Conservation (phyloP, 495 filamentous ascomycete species). For the Annulohypoxylon moriforme region DNA sequence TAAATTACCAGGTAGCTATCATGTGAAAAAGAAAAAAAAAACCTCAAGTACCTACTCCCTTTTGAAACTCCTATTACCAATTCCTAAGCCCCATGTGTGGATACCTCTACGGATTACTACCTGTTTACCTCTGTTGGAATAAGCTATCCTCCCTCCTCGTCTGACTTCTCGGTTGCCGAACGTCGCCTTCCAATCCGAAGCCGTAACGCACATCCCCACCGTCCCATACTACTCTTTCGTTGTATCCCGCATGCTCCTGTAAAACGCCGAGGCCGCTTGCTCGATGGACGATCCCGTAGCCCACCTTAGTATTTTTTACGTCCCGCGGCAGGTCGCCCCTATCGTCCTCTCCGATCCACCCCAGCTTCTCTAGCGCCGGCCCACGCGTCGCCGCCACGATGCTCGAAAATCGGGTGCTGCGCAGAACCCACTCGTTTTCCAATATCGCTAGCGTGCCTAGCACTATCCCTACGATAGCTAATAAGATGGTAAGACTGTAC, state of each 20-base stretch:
- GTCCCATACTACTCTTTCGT: slow-evolving; percentile 28
- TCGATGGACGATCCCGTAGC: slow-evolving; percentile 49
- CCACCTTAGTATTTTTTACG: slow-evolving; percentile 43
- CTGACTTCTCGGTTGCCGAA: slow-evolving; percentile 41
- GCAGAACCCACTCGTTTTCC: slow-evolving; percentile 49
- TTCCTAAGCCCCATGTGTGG: background rate
- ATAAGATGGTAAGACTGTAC: slow-evolving; percentile 48
- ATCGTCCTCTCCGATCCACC: slow-evolving; percentile 36
- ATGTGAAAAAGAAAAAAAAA: too few relatives aligned
- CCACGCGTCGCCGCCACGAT: slow-evolving; percentile 55
- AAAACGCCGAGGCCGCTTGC: slow-evolving; percentile 13
- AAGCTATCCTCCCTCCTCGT: slow-evolving; percentile 27
- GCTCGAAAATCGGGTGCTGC: slow-evolving; percentile 51
- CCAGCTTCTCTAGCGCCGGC: slow-evolving; percentile 46
- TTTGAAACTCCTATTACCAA: background rate
- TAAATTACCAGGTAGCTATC: too few relatives aligned
- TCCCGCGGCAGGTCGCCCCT: slow-evolving; percentile 26
- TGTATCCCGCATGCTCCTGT: slow-evolving; percentile 22
- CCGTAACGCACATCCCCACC: slow-evolving; percentile 44
- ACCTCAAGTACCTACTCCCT: background rate
- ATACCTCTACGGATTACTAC: background rate
- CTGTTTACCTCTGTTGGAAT: slow-evolving; percentile 47
- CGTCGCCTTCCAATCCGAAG: slow-evolving; percentile 53
- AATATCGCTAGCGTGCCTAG: slow-evolving; percentile 45
- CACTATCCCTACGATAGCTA: slow-evolving; percentile 40